Base-by-base conservation (phyloP, 139 green algal genomes). In the Asterochloris erici region DNA sequence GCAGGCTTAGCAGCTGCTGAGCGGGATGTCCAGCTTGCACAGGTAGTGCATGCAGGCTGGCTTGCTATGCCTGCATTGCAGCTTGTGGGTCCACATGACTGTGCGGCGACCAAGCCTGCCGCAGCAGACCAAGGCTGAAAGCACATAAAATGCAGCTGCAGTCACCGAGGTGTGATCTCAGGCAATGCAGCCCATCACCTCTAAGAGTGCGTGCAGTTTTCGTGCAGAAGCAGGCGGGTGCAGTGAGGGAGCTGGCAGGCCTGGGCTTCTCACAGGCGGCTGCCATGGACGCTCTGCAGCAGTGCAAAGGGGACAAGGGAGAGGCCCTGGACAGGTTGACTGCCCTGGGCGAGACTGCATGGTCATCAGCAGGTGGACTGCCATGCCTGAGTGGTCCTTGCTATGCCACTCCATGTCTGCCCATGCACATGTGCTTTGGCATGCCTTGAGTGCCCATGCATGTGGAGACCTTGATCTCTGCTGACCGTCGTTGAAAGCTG, bases 251-350 rank as follows among this genome's bases (percentile, higher is more conserved):
- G 14, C 76, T 80, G 14, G n/a, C 12, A 38, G 11, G 16, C 60
- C 60, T 80, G 76, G 76, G 76, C 76, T 80, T 80, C 23, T n/a
- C 29, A 24, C 23, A 69, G n/a, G 19, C 68, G 0, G 68, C 76
- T 26, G 54, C 76, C 61, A 64, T 19, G n/a, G 68, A 60, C 38
- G 76, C 60, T 24, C 76, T 80, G 12, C 76, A 70, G 76, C 76
- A 80, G 61, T 70, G 54, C 23, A 13, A 64, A 0, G 38, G 68
- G 24, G 47, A 80, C 0, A 61, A 80, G 54, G 76, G n/a, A 17
- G 69, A 47, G 23, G 76, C 76, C 23, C 17, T 80, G 47, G 76
- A 80, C 23, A 68, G 10, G 10, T 38, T 80, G 54, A 62, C 69
- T 24, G 47, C 76, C 12, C 69, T 61, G 76, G 76, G 76, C 9